Base-by-base conservation (phyloP, 1,284 basidiomycete genomes). In the Golubevia sp. region DNA sequence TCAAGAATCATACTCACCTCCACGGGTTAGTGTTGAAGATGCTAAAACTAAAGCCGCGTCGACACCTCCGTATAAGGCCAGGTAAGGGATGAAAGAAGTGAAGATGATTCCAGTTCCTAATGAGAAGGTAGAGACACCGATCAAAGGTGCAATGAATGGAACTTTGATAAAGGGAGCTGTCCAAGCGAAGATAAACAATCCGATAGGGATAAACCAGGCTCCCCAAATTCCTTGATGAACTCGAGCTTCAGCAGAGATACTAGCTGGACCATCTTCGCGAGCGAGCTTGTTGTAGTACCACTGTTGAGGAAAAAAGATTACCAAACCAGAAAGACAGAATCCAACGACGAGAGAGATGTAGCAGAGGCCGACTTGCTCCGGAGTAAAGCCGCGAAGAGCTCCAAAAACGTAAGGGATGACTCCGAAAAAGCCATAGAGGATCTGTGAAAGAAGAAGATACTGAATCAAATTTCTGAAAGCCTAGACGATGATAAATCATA, bases 341-440 rank as follows among this genome's bases (percentile, higher is more conserved):
- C 70, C 70, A 25, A 72, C 62, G 24, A 72, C 61, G 7, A 70
- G 59, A 1, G 66, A 58, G 13, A 72, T 53, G 56, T 64, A 72
- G 20, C 70, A 59, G 56, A 72, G 24, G 2, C 70, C 70, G 34
- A 62, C 53, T 25, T 57, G 58, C 27, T 70, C 67, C 3, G 63
- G 51, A 23, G 56, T 49, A 56, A 66, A 72, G 25, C 60, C 58
- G 13, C 70, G 61, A 25, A 70, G 67, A n/a, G 53, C 59, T 18
- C 25, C 63, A 18, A 72, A 72, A 2, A 68, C 67, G 25, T 62
- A 62, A 5, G 70, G 70, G 11, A 70, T 62, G 52, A 70, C 60
- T 61, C 62, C 64, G 56, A 72, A 72, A 51, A 70, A 72, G 53
- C 59, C 64, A 52, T 72, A 72, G 44, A 72, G 62, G 60, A 70